phyloP scores from a whole-genome alignment of 2,329 filamentous ascomycete species.

The Arthrobotrys sphaeroides region DNA sequence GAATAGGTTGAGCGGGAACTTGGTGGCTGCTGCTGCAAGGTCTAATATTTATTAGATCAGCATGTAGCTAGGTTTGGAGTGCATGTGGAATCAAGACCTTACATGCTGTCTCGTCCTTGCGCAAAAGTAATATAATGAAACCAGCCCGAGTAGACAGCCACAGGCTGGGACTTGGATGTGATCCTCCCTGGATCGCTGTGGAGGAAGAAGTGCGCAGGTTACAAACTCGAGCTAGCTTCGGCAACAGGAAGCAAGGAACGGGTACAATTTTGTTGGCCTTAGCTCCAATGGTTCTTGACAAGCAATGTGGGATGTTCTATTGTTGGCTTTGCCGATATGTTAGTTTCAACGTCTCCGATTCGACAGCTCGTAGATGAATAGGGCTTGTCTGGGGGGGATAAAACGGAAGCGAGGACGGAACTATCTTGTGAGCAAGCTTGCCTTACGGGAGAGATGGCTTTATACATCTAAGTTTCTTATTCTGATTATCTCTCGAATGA shows the following conservation, averaged over 20 bases:
- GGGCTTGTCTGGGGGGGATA: slow-evolving; percentile 17
- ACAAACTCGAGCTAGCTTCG: slow-evolving; percentile 6
- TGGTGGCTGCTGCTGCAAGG: slow-evolving; percentile 32
- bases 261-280: slow-evolving; percentile 11
- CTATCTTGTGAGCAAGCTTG: background rate
- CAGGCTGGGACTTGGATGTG: slow-evolving; percentile 16
- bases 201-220: too few species aligned
- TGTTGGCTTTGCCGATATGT: background rate
- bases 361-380: slow-evolving; percentile 13
- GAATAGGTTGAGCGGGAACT: slow-evolving; percentile 19
- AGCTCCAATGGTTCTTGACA: slow-evolving; percentile 31
- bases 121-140: background rate
- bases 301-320: slow-evolving; percentile 1
- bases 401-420: slow-evolving; percentile 18
- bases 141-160: slow-evolving; percentile 8
- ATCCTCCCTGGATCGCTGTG: too few species aligned
- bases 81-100: slow-evolving; percentile 43
- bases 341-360: slow-evolving; percentile 24
- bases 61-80: slow-evolving; percentile 24
- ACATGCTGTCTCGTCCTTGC: slow-evolving; percentile 16
- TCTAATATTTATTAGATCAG: slow-evolving; percentile 35
- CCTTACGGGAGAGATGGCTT: slow-evolving; percentile 20
- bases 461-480: slow-evolving; percentile 28
- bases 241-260: slow-evolving; percentile 48
- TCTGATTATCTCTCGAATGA: background rate